Evolutionary conservation across 306 rosid species (phyloP).

Genomic region (Hippophae tibetana): DNA sequence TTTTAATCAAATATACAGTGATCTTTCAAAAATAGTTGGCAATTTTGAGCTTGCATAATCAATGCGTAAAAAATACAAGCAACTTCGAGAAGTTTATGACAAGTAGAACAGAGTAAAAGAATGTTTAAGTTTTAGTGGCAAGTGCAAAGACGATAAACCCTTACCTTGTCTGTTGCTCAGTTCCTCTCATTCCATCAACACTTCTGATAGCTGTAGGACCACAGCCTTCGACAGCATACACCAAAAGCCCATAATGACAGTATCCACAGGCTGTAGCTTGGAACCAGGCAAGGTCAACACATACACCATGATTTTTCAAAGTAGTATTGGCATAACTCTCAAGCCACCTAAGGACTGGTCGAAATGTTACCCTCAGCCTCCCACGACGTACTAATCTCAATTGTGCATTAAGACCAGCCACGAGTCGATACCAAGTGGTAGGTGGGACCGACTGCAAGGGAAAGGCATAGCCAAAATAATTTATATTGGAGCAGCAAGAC

Average conservation of each 20-base stretch:
- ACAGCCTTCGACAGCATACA: conserved; percentile 43
- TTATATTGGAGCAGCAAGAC: background rate
- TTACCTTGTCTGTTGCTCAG: conserved; percentile 58
- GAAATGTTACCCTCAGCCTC: conserved; percentile 69
- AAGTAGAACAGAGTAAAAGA: background rate
- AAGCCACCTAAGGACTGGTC: conserved; percentile 80
- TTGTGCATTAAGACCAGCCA: conserved; percentile 93
- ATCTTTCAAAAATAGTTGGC: too few species aligned
- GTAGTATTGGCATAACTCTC: conserved; percentile 88
- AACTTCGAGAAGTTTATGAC: too few species aligned
- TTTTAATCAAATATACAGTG: too few species aligned
- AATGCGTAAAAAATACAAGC: too few species aligned
- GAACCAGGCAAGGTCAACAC: conserved; percentile 82
- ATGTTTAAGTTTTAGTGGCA: background rate
- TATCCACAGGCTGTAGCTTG: conserved; percentile 85
- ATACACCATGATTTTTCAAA: conserved; percentile 52
- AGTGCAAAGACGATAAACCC: conserved; percentile 9
- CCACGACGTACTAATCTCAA: conserved; percentile 87
- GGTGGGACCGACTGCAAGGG: conserved; percentile 76
- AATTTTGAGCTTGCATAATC: too few species aligned
- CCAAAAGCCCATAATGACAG: conserved; percentile 83
- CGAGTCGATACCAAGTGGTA: conserved; percentile 87
- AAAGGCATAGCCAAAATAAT: background rate
- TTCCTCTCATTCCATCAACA: conserved; percentile 38
- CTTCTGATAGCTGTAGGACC: conserved; percentile 23